Evolutionary conservation across 495 filamentous ascomycete species (phyloP).

Genomic region (Penicillium paradoxum): DNA sequence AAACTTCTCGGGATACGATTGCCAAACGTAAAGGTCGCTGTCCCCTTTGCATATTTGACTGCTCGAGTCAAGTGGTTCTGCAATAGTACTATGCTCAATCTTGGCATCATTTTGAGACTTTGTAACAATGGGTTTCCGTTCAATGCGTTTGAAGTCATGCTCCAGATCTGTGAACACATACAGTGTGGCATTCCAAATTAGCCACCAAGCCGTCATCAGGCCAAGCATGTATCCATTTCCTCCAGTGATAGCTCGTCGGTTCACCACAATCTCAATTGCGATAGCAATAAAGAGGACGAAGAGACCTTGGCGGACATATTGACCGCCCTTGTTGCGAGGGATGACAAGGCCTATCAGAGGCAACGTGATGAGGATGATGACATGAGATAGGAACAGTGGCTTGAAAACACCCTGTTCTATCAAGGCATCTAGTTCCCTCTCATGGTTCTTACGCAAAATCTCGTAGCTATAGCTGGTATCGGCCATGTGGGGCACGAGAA

Average conservation of each 20-base stretch:
- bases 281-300: conserved; percentile 48
- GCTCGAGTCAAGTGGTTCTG: background rate
- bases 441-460: conserved; percentile 15
- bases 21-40: conserved; percentile 50
- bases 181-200: conserved; percentile 58
- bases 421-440: conserved; percentile 19
- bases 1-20: conserved; percentile 62
- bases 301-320: conserved; percentile 46
- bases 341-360: conserved; percentile 33
- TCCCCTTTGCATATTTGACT: background rate
- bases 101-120: background rate
- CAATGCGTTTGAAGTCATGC: conserved; percentile 61
- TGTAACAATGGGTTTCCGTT: conserved; percentile 26
- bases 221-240: conserved; percentile 65
- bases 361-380: conserved; percentile 26
- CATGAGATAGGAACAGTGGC: conserved; percentile 38
- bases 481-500: conserved; percentile 27
- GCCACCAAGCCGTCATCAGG: conserved; percentile 58
- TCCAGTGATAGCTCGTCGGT: conserved; percentile 50
- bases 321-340: conserved; percentile 18
- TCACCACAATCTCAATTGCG: conserved; percentile 33
- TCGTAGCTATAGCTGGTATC: conserved; percentile 16
- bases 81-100: background rate
- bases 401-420: conserved; percentile 30
- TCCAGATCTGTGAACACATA: conserved; percentile 63